Base-by-base conservation (phyloP, 768 basidiomycete genomes). In the Mycena olivaceomarginata region DNA sequence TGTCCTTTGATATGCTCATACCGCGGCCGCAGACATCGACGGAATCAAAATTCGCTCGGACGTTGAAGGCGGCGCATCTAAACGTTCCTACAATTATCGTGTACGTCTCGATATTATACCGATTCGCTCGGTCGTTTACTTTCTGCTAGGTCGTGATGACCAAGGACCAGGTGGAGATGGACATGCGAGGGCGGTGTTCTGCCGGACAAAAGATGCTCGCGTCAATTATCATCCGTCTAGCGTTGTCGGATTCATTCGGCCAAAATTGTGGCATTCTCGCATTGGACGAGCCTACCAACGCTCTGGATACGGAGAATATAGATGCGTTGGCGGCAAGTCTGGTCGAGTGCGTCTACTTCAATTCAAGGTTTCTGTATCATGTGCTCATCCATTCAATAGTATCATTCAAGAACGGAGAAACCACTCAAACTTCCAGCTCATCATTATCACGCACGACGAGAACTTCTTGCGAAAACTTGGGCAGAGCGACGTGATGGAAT, bases 121-220 rank as follows among this genome's bases (percentile, higher is more conserved):
- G 71, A 69, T 64, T 65, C 69, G 22, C 48, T 46, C 65, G 53
- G 69, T 80, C 39, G 78, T 53, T 78, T 18, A 79, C 68, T 39
- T 48, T 72, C 70, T 60, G 74, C 71, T 84, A 98, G 97, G 97
- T 99, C 74, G 98, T 99, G 79, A 99, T 99, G 98, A 96, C 95
- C 68, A 99, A 99, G 87, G 98, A 99, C 84, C 95, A 97, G 82
- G 98, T 99, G 9, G 98, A 99, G 86, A 97, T 99, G 96, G 98
- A 99, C 86, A 99, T 99, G 98, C 94, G 98, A 72, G 98, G 98
- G 37, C 93, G 98, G 78, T 99, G 98, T 86, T 97, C 96, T 18
- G 98, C 98, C 1, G 98, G 98, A 0, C 98, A 99, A 86, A 99
- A 99, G 87, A 99, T 99, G 91, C 88, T 99, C 74, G 98, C 98